Percentiles rank a stretch among this genome's conserved stretches.
Evolutionary conservation across 306 rosid species (phyloP).

Genomic region (Quercus dentata): DNA sequence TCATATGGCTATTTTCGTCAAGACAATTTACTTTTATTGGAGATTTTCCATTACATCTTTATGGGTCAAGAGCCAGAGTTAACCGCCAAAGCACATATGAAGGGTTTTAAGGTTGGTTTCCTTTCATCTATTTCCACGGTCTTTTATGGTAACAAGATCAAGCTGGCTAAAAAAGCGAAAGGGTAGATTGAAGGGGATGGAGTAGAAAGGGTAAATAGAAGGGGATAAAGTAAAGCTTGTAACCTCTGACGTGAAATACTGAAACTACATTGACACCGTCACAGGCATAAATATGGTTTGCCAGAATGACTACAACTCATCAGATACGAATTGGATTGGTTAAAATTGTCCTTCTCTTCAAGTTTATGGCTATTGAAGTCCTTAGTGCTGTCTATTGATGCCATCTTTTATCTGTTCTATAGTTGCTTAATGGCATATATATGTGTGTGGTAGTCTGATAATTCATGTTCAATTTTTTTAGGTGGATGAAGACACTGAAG

Average conservation of each 20-base stretch:
- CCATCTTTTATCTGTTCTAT: slow-evolving; percentile 9
- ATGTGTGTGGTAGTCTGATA: background rate
- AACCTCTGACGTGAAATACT: background rate
- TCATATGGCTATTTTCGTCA: slow-evolving; percentile 64
- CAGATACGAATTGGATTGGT: background rate
- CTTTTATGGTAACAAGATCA: slow-evolving; percentile 1
- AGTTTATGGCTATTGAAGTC: background rate
- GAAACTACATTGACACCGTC: background rate
- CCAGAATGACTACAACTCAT: background rate
- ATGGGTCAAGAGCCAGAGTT: slow-evolving; percentile 88
- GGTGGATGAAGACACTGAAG: slow-evolving; percentile 50
- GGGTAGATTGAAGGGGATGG: background rate
- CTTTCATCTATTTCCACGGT: slow-evolving; percentile 12
- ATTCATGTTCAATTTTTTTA: slow-evolving; percentile 20
- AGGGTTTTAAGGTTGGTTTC: slow-evolving; percentile 50
- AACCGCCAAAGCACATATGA: slow-evolving; percentile 46
- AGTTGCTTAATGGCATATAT: slow-evolving; percentile 13
- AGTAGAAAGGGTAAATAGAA: background rate
- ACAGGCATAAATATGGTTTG: background rate
- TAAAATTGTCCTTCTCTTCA: slow-evolving; percentile 4
- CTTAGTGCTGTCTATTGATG: background rate
- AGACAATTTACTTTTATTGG: slow-evolving; percentile 88
- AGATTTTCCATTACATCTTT: slow-evolving; percentile 72
- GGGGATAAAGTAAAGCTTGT: background rate
- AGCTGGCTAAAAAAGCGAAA: slow-evolving; percentile 8